Percentiles rank a stretch among this genome's conserved stretches.
phyloP scores from a whole-genome alignment of 352 stramenopile genomes.

The Phytophthora foliorum region DNA sequence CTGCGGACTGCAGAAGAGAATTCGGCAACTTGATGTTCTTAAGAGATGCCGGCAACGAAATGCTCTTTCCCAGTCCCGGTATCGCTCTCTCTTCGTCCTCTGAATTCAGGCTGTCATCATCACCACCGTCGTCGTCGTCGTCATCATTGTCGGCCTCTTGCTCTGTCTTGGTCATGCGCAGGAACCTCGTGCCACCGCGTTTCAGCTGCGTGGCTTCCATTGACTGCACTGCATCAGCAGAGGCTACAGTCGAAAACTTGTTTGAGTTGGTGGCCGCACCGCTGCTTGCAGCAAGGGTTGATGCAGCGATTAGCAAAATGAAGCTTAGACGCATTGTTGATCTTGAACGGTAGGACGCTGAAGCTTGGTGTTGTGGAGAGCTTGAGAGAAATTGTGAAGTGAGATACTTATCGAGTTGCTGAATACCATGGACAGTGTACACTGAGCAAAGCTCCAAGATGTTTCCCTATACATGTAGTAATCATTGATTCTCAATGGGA shows the following conservation, averaged over 20 bases:
- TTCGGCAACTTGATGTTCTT: background rate
- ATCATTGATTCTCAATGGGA: no score
- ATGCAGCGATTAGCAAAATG: background rate
- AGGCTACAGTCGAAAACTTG: background rate
- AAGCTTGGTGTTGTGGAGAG: background rate
- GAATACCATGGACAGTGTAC: no score
- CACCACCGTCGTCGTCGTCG: background rate
- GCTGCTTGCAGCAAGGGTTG: background rate
- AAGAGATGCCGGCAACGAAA: background rate
- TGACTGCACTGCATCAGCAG: background rate
- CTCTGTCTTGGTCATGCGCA: background rate
- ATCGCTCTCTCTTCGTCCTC: background rate
- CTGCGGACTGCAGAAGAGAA: background rate
- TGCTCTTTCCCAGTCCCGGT: background rate
- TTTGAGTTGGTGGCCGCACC: background rate
- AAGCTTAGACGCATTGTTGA: background rate
- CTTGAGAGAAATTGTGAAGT: background rate
- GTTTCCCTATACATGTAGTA: no score
- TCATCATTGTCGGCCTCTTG: background rate
- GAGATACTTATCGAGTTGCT: no score
- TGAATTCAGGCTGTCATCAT: background rate
- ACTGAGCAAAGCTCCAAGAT: no score
- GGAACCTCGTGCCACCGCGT: background rate
- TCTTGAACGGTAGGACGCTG: background rate
- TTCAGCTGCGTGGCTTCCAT: background rate